Conservation (phyloP, 352 stramenopile genomes). For the Phytophthora macrochlamydospora region DNA sequence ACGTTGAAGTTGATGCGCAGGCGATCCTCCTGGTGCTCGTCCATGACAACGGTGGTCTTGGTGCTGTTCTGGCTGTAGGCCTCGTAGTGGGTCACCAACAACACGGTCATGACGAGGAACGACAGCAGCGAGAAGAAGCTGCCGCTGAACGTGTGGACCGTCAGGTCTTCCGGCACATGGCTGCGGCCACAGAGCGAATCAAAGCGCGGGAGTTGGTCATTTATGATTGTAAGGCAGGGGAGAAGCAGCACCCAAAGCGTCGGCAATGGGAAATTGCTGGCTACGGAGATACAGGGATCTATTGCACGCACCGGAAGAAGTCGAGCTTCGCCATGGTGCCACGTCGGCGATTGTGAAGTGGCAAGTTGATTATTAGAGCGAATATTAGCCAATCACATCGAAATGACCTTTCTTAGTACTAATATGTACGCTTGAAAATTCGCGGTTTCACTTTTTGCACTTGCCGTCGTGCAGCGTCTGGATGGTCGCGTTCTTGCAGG, state of each 20-base stretch:
- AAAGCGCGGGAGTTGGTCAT: slow-evolving; percentile 10
- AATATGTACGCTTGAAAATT: too few relatives aligned
- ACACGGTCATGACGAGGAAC: slow-evolving; percentile 53
- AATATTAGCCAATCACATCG: not conserved
- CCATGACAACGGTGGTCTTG: slow-evolving; percentile 66
- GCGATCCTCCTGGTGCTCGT: slow-evolving; percentile 81
- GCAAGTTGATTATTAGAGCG: slow-evolving; percentile 1
- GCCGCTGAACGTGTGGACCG: slow-evolving; percentile 61
- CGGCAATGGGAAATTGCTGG: not conserved
- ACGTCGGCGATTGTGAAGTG: slow-evolving; percentile 29
- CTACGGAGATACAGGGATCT: not conserved
- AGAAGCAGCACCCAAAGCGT: not conserved
- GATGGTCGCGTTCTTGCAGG: not conserved
- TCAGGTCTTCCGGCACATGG: slow-evolving; percentile 79
- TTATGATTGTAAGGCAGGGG: slow-evolving; percentile 7
- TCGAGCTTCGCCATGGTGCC: slow-evolving; percentile 47
- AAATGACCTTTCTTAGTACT: too few relatives aligned
- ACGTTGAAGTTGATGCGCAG: slow-evolving; percentile 89
- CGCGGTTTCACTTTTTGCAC: not conserved
- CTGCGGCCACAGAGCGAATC: slow-evolving; percentile 33
- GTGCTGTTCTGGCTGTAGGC: slow-evolving; percentile 51
- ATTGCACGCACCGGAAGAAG: slow-evolving; percentile 63
- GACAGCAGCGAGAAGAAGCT: slow-evolving; percentile 75
- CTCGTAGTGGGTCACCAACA: slow-evolving; percentile 66
- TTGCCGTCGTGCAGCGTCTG: not conserved